A percentile compares a stretch with the other conserved stretches of the same genome.
These are phyloP conservation scores for Papiliotrema laurentii DNA, from an alignment of 1,284 basidiomycete genomes.

Conservation along the genomic window DNA sequence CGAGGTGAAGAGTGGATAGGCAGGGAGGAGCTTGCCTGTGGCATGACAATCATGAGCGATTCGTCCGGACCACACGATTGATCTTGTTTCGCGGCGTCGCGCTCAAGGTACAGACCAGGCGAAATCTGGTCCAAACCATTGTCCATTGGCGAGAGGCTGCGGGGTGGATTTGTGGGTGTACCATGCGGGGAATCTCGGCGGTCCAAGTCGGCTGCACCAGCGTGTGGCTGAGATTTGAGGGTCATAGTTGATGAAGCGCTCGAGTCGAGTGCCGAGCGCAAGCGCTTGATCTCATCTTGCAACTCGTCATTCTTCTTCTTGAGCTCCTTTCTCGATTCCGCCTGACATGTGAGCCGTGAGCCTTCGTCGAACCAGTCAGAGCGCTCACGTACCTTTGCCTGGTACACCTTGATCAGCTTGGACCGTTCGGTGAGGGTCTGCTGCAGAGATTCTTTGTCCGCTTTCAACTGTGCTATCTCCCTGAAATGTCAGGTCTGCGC, in stretches of 20 bases:
- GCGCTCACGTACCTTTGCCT: conserved; percentile 26
- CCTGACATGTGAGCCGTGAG: neutral
- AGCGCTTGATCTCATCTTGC: conserved; percentile 18
- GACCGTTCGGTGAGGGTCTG: conserved; percentile 21
- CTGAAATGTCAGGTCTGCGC: conserved; percentile 7
- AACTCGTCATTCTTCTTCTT: conserved; percentile 19
- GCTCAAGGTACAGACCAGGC: neutral
- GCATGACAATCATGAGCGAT: conserved; percentile 27
- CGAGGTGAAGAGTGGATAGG: conserved; percentile 1
- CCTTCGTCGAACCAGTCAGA: neutral
- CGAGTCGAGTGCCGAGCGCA: conserved; percentile 6
- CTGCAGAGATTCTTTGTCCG: conserved; percentile 8
- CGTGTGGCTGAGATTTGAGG: neutral
- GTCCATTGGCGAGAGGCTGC: neutral
- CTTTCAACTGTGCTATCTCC: conserved; percentile 10
- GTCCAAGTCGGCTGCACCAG: neutral
- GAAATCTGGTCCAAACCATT: neutral
- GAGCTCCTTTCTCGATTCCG: conserved; percentile 21
- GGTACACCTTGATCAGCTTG: conserved; percentile 18
- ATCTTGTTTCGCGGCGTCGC: neutral
- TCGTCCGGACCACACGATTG: conserved; percentile 12
- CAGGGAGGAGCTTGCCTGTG: conserved; percentile 6
- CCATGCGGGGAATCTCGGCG: neutral
- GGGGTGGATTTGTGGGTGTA: neutral
- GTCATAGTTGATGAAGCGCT: neutral